Evolutionary conservation across 768 basidiomycete genomes (phyloP).

Genomic region (Psilocybe subaeruginosa): DNA sequence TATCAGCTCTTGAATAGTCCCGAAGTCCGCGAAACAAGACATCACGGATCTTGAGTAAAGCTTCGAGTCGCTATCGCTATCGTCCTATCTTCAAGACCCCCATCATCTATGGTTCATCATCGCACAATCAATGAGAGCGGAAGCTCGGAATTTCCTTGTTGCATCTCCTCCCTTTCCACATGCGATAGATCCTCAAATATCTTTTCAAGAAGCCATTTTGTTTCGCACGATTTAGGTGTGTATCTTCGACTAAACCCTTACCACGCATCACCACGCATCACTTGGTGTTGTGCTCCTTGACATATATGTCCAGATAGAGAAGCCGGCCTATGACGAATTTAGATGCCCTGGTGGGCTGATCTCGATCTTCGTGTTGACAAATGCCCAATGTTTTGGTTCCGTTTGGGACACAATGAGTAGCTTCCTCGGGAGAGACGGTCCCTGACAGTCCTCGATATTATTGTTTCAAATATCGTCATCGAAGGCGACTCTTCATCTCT

Average conservation of each 20-base stretch:
- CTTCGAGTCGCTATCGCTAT: conserved; percentile 18
- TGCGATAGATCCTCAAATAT: conserved; percentile 6
- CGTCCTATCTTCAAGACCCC: conserved; percentile 12
- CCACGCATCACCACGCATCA: not conserved
- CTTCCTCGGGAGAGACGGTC: conserved; percentile 15
- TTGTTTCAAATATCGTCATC: conserved; percentile 6
- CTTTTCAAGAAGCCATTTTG: conserved; percentile 1
- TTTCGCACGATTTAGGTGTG: conserved; percentile 7
- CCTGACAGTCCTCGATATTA: conserved; percentile 10
- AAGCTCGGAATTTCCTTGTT: conserved; percentile 9
- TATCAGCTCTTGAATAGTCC: not conserved
- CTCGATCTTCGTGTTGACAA: conserved; percentile 11
- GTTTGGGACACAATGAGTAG: conserved; percentile 1
- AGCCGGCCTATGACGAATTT: conserved; percentile 13
- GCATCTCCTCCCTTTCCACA: conserved; percentile 3
- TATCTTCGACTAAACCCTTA: not conserved
- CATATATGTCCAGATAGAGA: conserved; percentile 1
- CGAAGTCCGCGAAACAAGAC: conserved; percentile 14
- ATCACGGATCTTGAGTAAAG: conserved; percentile 17
- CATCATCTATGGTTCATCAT: conserved; percentile 6
- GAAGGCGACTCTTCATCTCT: not conserved
- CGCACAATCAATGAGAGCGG: conserved; percentile 7
- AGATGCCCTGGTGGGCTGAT: conserved; percentile 14
- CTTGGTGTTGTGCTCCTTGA: conserved; percentile 2
- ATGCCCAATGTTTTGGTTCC: conserved; percentile 20